Conservation (phyloP, 1,139 yeast genomes). For the Nakaseomyces sp. region DNA sequence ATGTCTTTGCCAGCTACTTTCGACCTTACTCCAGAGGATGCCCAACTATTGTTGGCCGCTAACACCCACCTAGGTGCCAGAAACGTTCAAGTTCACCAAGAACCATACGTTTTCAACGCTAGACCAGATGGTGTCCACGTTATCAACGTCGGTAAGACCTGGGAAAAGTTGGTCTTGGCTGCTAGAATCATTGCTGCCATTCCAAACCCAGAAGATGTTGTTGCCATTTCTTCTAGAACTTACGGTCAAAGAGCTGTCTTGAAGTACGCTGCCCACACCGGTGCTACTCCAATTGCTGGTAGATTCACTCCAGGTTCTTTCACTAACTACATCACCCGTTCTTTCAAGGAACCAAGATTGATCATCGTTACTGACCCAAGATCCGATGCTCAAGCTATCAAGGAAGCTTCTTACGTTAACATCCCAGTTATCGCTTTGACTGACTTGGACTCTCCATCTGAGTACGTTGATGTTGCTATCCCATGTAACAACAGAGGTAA, state of each 20-base stretch:
- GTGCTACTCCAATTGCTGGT: slow-evolving; percentile 99
- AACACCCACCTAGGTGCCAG: slow-evolving; percentile 99
- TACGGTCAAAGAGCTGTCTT: slow-evolving; percentile 99
- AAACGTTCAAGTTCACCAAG: slow-evolving; percentile 99
- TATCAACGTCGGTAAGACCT: slow-evolving; percentile 97
- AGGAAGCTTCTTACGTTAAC: slow-evolving; percentile 99
- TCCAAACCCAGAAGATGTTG: slow-evolving; percentile 97
- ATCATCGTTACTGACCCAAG: slow-evolving; percentile 99
- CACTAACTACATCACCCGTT: slow-evolving; percentile 99
- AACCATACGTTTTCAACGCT: slow-evolving; percentile 97
- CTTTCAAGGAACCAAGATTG: slow-evolving; percentile 99
- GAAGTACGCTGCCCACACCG: slow-evolving; percentile 99
- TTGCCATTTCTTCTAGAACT: slow-evolving; percentile 98
- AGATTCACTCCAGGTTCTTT: slow-evolving; percentile 99
- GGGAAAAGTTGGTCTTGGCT: slow-evolving; percentile 99
- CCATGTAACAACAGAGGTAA: slow-evolving; percentile 99
- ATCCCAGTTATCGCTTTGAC: slow-evolving; percentile 99
- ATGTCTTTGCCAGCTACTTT: slow-evolving; percentile 89
- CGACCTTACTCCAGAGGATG: slow-evolving; percentile 94
- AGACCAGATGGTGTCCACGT: slow-evolving; percentile 99
- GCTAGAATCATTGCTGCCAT: slow-evolving; percentile 99
- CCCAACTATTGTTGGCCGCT: slow-evolving; percentile 99
- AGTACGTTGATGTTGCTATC: slow-evolving; percentile 98
- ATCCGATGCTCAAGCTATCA: slow-evolving; percentile 99
- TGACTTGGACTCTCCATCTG: slow-evolving; percentile 98